Evolutionary conservation across 257 asterid species (phyloP), one percentile per base, ranked within the genome.

Genomic region (Petunia secreta): DNA sequence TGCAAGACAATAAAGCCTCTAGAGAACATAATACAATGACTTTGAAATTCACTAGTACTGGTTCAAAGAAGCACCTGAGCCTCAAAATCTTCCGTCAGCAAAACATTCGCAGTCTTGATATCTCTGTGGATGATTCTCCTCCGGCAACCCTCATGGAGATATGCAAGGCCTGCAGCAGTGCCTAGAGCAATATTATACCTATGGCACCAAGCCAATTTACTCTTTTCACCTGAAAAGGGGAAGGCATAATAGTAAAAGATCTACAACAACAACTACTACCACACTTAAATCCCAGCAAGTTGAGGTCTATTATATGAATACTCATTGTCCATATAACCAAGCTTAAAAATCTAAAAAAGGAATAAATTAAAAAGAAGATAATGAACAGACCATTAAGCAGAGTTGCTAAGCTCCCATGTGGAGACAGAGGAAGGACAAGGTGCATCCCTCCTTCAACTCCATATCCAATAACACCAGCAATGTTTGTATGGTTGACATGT

Each of bases 391-490:
- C 94, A 57, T 84, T 88, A 7, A 96, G 94, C 55, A 91, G 64
- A 84, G 94, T 88, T 11, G 92, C 91, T 87, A 96, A 86, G 87
- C 99, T 91, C 69, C 99, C 99, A 77, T 96, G 93, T 53, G 94
- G 91, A 40, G 99, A 96, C 71, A 96, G 86, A 77, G 99, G 99
- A 80, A 96, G 98, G 81, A 96, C 95, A 77, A 96, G 97, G 84
- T 94, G 97, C 98, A 96, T 92, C 76, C 99, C 99, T 64, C 97
- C 98, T 87, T 96, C 98, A 37, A 96, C 98, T 36, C 99, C 97
- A 83, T 94, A 96, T 38, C 99, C 99, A 50, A 96, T 92, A 75
- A 94, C 95, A 68, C 83, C 89, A 37, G 99, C 87, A 81, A 96
- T 90, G 86, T 96, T 89, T 5, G 99, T 97, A 85, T 96, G 97